A percentile compares a stretch with the other conserved stretches of the same genome.
phyloP scores from a whole-genome alignment of 2,329 filamentous ascomycete species.

The Botrytis squamosa region DNA sequence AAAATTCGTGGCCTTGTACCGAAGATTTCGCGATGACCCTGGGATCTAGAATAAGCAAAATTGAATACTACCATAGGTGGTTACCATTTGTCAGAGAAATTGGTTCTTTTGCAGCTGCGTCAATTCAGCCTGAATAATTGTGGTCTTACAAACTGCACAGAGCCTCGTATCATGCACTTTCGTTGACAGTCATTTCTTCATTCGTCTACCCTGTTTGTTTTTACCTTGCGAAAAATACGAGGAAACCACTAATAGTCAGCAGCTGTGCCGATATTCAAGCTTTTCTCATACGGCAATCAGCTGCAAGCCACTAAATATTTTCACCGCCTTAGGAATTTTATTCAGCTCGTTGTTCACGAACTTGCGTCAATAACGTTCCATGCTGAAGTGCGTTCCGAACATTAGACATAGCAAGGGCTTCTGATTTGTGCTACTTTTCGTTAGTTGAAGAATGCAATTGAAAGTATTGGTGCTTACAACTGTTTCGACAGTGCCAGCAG shows the following conservation, averaged over 20 bases:
- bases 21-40: too few species aligned
- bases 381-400: constrained; percentile 60
- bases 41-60: neutral
- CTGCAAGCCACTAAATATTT: neutral
- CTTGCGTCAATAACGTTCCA: constrained; percentile 62
- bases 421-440: constrained; percentile 57
- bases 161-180: constrained; percentile 11
- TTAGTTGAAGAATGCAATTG: neutral
- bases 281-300: neutral
- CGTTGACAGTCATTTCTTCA: constrained; percentile 25
- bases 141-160: neutral
- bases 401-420: constrained; percentile 72
- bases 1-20: neutral
- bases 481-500: constrained; percentile 69
- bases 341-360: constrained; percentile 59
- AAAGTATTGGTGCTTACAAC: neutral
- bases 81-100: constrained; percentile 11
- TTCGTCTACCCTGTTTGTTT: neutral
- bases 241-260: neutral
- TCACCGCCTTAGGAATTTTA: too few species aligned
- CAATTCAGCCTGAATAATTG: neutral
- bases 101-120: neutral
- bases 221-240: constrained; percentile 9
- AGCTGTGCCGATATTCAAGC: neutral
- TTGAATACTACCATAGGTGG: neutral